These are phyloP conservation scores for Heterobasidion irregulare DNA, from an alignment of 1,284 basidiomycete species.

Conservation along the genomic window DNA sequence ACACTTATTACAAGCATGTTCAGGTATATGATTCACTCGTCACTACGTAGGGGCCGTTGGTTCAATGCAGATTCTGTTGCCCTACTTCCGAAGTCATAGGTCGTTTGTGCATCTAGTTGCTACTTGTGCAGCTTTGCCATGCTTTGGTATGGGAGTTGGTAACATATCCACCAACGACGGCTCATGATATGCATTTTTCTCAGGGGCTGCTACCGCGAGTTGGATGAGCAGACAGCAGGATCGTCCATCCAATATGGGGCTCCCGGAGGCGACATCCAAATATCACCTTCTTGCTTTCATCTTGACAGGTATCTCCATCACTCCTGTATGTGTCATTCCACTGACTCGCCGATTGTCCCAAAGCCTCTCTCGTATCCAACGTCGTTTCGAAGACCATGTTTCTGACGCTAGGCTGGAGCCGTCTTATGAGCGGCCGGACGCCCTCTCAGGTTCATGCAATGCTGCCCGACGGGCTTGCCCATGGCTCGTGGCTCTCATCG, in stretches of 20 bases:
- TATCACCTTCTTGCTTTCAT: neutral
- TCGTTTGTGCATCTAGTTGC: conserved; percentile 51
- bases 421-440: no score
- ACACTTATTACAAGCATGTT: neutral
- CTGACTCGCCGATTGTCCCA: neutral
- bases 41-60: no score
- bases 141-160: conserved; percentile 45
- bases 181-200: conserved; percentile 7
- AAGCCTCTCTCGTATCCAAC: conserved; percentile 64
- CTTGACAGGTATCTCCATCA: neutral
- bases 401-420: no score
- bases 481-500: no score
- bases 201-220: neutral
- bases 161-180: no score
- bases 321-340: neutral
- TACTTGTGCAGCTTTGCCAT: conserved; percentile 63
- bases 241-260: neutral
- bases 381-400: conserved; percentile 49
- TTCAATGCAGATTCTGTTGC: no score
- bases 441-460: no score
- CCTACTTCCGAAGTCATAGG: conserved; percentile 38
- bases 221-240: neutral
- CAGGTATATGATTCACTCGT: neutral
- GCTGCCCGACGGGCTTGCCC: no score
- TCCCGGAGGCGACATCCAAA: neutral